phyloP scores from a whole-genome alignment of 306 rosid species.

The Trichosanthes truncata region DNA sequence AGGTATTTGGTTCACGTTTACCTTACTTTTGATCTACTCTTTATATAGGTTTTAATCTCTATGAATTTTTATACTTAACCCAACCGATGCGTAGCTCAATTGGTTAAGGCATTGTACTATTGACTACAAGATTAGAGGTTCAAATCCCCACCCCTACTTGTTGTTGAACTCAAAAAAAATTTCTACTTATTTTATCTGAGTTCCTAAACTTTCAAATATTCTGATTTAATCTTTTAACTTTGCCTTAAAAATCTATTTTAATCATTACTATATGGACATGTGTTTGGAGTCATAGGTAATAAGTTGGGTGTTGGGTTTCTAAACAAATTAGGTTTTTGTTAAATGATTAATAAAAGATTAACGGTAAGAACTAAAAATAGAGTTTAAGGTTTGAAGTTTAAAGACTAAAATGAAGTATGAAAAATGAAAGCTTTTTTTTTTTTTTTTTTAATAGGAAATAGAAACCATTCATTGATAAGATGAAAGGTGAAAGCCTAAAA shows the following conservation, averaged over 20 bases:
- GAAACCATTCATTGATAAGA: too few species aligned
- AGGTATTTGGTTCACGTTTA: conserved; percentile 31
- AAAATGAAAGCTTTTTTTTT: too few species aligned
- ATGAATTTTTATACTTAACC: not conserved
- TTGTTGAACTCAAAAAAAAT: not conserved
- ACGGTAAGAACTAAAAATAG: not conserved
- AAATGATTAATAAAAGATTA: not conserved
- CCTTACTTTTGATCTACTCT: not conserved
- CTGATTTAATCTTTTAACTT: not conserved
- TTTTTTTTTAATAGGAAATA: too few species aligned
- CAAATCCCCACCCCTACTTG: too few species aligned
- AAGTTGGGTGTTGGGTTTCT: not conserved
- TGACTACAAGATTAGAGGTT: too few species aligned
- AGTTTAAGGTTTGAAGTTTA: not conserved
- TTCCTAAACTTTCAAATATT: not conserved
- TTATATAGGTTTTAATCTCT: not conserved
- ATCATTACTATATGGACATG: not conserved
- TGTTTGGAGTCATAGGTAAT: not conserved
- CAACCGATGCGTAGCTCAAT: too few species aligned
- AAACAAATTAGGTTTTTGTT: not conserved
- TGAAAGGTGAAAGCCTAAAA: not conserved
- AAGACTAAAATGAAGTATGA: not conserved
- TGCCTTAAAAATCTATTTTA: not conserved
- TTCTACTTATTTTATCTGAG: not conserved
- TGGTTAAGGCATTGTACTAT: too few species aligned